Conservation (phyloP, 306 rosid species). For the Parietaria judaica region DNA sequence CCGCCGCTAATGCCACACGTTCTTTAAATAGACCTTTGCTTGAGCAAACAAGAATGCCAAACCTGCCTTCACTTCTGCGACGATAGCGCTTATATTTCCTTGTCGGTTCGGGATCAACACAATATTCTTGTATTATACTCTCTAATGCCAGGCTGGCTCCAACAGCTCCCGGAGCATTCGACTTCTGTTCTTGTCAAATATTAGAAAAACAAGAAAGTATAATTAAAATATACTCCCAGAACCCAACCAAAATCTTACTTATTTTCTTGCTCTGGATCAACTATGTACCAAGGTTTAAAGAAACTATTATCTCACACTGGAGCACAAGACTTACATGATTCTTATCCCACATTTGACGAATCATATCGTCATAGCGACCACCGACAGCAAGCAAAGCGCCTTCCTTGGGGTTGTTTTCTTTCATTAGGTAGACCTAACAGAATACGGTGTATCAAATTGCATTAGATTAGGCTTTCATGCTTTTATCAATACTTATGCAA, state of each 20-base stretch:
- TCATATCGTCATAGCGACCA: constrained; percentile 81
- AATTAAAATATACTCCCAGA: too few relatives aligned
- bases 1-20: constrained; percentile 83
- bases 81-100: constrained; percentile 32
- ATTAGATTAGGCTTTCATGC: constrained; percentile 6
- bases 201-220: too few relatives aligned
- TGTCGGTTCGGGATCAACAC: constrained; percentile 50
- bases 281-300: too few relatives aligned
- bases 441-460: constrained; percentile 17
- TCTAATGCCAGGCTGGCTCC: constrained; percentile 92
- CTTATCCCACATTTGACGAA: constrained; percentile 60
- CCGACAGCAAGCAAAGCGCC: constrained; percentile 83
- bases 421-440: constrained; percentile 73
- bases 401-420: constrained; percentile 69
- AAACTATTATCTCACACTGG: too few relatives aligned
- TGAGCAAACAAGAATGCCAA: constrained; percentile 71
- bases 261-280: too few relatives aligned
- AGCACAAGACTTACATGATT: constrained; percentile 44
- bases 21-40: constrained; percentile 75
- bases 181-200: constrained; percentile 47
- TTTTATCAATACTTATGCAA: constrained; percentile 12
- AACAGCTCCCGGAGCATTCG: constrained; percentile 70
- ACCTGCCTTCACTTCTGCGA: constrained; percentile 62
- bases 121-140: constrained; percentile 73
- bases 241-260: too few relatives aligned